phyloP scores from a whole-genome alignment of 345 rosid genomes.

The Reutealis trisperma region DNA sequence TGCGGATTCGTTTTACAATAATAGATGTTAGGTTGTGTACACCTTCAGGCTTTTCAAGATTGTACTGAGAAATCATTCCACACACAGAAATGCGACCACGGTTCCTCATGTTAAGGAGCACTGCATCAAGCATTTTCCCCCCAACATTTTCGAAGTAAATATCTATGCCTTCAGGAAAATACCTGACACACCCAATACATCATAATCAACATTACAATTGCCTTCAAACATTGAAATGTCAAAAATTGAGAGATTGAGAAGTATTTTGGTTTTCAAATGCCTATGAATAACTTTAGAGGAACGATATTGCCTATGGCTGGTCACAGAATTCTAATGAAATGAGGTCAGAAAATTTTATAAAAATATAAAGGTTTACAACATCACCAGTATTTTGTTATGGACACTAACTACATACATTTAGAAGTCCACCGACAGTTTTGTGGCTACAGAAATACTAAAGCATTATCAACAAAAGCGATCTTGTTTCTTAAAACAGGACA shows the following conservation, averaged over 20 bases:
- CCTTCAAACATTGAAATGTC: not conserved
- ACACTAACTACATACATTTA: not conserved
- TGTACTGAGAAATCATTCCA: conserved; percentile 66
- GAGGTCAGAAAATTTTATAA: too few species aligned
- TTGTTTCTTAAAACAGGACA: not conserved
- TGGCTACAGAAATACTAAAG: too few species aligned
- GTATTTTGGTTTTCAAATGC: conserved; percentile 27
- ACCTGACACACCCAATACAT: conserved; percentile 22
- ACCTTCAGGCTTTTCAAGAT: conserved; percentile 24
- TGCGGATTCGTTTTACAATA: conserved; percentile 24
- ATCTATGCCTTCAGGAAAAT: conserved; percentile 60
- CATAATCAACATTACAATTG: not conserved
- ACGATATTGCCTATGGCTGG: not conserved
- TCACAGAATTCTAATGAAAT: not conserved
- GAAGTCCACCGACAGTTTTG: not conserved
- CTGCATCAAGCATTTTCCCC: conserved; percentile 58
- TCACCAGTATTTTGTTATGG: not conserved
- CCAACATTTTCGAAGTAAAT: conserved; percentile 61
- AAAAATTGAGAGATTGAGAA: not conserved
- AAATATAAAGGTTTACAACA: not conserved
- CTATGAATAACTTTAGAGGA: not conserved
- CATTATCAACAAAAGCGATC: not conserved
- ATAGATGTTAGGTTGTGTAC: conserved; percentile 28
- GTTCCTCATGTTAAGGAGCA: conserved; percentile 50
- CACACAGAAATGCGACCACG: conserved; percentile 46